Conservation (phyloP, 225 moss, liverwort and hornwort species). For the Antitrichia curtipendula region DNA sequence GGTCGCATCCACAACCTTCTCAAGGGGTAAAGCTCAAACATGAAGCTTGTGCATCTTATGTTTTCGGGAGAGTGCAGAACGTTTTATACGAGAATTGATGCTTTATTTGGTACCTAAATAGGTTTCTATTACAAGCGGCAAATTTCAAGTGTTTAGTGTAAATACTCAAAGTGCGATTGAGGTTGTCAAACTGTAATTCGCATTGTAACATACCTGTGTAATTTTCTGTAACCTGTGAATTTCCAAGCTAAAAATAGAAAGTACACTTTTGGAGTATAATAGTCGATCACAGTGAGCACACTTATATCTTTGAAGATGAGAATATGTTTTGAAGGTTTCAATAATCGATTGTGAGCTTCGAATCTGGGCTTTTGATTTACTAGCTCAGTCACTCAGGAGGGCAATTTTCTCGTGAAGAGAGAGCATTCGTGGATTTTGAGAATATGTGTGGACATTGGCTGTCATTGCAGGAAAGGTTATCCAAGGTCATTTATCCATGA, state of each 20-base stretch:
- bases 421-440: not conserved
- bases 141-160: not conserved
- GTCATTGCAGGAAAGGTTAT: slow-evolving; percentile 26
- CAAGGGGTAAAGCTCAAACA: slow-evolving; percentile 8
- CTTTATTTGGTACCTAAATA: not conserved
- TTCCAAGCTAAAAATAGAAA: not conserved
- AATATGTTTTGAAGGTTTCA: not conserved
- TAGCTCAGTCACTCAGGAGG: not conserved
- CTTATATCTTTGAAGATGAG: not conserved
- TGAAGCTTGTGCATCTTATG: not conserved
- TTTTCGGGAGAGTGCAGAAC: not conserved
- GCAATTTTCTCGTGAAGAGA: not conserved
- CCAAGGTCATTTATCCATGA: slow-evolving; percentile 55
- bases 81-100: not conserved
- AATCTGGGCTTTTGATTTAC: not conserved
- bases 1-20: slow-evolving; percentile 26
- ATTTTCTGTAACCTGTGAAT: no score
- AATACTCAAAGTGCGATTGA: no score
- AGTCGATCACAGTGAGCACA: not conserved
- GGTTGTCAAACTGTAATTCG: not conserved
- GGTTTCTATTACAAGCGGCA: not conserved
- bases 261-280: not conserved
- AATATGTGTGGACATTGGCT: not conserved
- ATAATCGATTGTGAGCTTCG: not conserved
- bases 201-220: not conserved